Percentiles rank a stretch among this genome's conserved stretches.
These are phyloP conservation scores for Cordyceps tenuipes DNA, from an alignment of 2,329 filamentous ascomycete species.

Conservation along the genomic window DNA sequence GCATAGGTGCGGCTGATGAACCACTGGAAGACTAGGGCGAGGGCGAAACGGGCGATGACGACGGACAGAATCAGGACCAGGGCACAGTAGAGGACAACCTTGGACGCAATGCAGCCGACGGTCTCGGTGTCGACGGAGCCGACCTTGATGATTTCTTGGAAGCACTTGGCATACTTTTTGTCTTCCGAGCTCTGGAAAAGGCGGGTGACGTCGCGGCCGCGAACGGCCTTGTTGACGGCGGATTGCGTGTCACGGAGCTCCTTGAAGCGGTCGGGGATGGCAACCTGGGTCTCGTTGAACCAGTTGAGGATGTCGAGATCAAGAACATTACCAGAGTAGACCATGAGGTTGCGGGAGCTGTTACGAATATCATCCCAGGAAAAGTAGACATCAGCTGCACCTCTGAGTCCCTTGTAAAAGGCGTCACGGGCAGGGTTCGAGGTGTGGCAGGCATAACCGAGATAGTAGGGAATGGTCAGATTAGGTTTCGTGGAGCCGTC, in stretches of 20 bases:
- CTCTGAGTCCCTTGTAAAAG: slow-evolving; percentile 63
- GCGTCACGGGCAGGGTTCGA: slow-evolving; percentile 55
- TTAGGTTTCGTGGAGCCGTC: slow-evolving; percentile 81
- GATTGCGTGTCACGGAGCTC: slow-evolving; percentile 63
- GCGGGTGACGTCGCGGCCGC: slow-evolving; percentile 82
- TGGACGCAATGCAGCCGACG: slow-evolving; percentile 92
- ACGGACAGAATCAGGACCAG: slow-evolving; percentile 87
- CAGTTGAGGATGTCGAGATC: slow-evolving; percentile 82
- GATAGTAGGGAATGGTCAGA: slow-evolving; percentile 62
- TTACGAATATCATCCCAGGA: slow-evolving; percentile 94
- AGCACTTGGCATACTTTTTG: slow-evolving; percentile 76
- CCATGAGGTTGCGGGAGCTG: slow-evolving; percentile 76
- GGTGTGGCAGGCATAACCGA: slow-evolving; percentile 86
- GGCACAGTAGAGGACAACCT: slow-evolving; percentile 92
- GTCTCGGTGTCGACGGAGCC: slow-evolving; percentile 93
- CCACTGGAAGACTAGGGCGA: slow-evolving; percentile 93
- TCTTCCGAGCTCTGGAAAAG: slow-evolving; percentile 71
- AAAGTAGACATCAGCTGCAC: slow-evolving; percentile 84
- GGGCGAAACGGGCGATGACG: slow-evolving; percentile 75
- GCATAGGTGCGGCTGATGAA: slow-evolving; percentile 83
- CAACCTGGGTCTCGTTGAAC: slow-evolving; percentile 79
- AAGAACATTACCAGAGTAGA: slow-evolving; percentile 89
- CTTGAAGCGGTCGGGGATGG: slow-evolving; percentile 68
- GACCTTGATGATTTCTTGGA: slow-evolving; percentile 91
- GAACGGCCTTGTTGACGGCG: slow-evolving; percentile 52